Evolutionary conservation across 148 eudicot species (phyloP), one percentile per base, ranked within the genome.

Genomic region (Fagopyrum homotropicum): DNA sequence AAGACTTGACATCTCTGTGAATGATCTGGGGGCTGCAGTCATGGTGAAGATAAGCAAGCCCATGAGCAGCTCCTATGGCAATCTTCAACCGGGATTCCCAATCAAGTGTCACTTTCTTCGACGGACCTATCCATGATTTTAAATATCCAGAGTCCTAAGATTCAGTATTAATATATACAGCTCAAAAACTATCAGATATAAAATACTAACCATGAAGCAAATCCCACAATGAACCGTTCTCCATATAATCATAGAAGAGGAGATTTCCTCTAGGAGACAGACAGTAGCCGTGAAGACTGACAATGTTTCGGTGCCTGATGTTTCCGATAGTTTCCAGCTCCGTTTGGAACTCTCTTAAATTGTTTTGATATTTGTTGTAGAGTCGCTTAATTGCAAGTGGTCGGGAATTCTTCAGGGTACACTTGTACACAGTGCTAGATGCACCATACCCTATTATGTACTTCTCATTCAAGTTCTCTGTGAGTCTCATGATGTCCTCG

Each of bases 171-270:
- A 45, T 26, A 69, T 69, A 2, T 43, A 45, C 12, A 7, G 19
- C 40, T 69, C 5, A 35, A 35, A 35, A 35, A 35, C 40, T 35
- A 35, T 35, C 40, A 26, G 43, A 69, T n/a, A 35, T 2, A 45
- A 15, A 14, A 6, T 45, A 74, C 85, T 78, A 5, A 89, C 93
- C 93, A 75, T 89, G 93, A 79, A 89, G 89, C 63, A 88, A 84
- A 83, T 88, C 93, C 91, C 91, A 89, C 14, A 89, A 88, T 46
- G 91, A 88, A 43, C 93, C 93, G 77, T 89, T 89, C 49, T 86
- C 89, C 93, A 89, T 89, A 82, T 84, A 88, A 55, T 89, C 93
- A 72, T 89, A 89, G 83, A 87, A 89, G 51, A 89, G 88, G 47
- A 89, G 91, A 72, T 89, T 84, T 10, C 91, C 93, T 16, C 46